These are phyloP conservation scores for Fusarium sp. DNA, from an alignment of 2,329 filamentous ascomycete genomes.

Conservation along the genomic window DNA sequence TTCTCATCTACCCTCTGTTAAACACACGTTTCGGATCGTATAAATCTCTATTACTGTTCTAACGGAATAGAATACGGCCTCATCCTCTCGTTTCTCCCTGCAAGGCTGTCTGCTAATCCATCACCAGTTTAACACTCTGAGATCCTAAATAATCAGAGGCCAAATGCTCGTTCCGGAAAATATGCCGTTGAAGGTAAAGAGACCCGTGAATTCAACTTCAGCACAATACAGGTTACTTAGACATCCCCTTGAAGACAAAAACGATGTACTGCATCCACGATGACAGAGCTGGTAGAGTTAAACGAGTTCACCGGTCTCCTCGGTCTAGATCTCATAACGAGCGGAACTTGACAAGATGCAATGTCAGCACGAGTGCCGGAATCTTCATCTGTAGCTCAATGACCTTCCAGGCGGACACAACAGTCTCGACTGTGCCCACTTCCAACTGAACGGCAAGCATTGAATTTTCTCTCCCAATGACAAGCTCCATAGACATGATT, in stretches of 20 bases:
- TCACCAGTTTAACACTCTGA: accelerated
- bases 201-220: accelerated
- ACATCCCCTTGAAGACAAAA: accelerated
- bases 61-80: accelerated
- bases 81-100: too few relatives aligned
- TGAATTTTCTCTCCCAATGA: background rate
- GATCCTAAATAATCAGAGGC: background rate
- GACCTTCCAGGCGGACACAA: accelerated
- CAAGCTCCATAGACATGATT: background rate
- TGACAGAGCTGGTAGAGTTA: accelerated
- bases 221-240: accelerated
- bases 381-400: background rate
- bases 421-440: accelerated
- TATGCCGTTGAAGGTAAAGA: accelerated
- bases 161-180: accelerated
- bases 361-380: accelerated
- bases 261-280: accelerated
- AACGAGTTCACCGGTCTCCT: too few relatives aligned
- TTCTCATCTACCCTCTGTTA: accelerated
- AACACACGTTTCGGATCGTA: accelerated
- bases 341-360: background rate
- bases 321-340: accelerated
- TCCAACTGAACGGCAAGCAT: accelerated
- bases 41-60: too few relatives aligned
- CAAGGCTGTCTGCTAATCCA: too few relatives aligned